Base-by-base conservation (phyloP, 2,329 filamentous ascomycete genomes). In the Pseudohalonectria lignicola region DNA sequence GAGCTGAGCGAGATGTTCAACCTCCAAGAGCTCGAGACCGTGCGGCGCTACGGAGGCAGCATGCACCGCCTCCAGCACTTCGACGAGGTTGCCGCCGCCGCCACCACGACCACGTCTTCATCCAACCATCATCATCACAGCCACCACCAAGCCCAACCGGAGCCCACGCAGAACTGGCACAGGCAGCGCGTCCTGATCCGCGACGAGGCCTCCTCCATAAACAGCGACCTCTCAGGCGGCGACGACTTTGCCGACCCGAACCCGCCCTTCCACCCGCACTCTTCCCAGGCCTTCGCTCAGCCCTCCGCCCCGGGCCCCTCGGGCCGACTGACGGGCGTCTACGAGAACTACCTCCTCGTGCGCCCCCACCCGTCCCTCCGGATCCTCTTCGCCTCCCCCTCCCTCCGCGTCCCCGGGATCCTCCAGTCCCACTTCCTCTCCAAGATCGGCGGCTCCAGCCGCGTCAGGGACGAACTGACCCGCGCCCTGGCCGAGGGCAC, bases 1-100 rank as follows among this genome's bases (percentile, higher is more conserved):
- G 69, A 78, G 31, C 61, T 87, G 20, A 73, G 68, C 38, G 78
- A 84, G 48, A 79, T 85, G 69, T 74, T 87, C 52, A 84, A 79
- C 40, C 64, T 74, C 10, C 56, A 67, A 1, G 83, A 87, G 52
- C 58, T 86, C 4, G 74, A 76, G 33, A 77, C 71, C 0, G 74
- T 83, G 1, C 69, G 76, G 2, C 69, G 67, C 39, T 67, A 63
- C 39, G 82, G 81, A 11, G 81, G 82, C 1, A 64, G 67, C 30
- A 76, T 82, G 66, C 77, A 83, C 47, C 50, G 58, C 23, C 53
- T 62, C 13, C n/a, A n/a, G n/a, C 48, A 52, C 8, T 62, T 69
- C 19, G 66, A 73, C 5, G 64, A 65, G 23, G 35, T 45, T 5
- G 15, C 23, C 10, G 12, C 30, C 19, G 3, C 36, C 16, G 29